Evolutionary conservation across 352 stramenopile genomes (phyloP).

Genomic region (Pythium dissimile): DNA sequence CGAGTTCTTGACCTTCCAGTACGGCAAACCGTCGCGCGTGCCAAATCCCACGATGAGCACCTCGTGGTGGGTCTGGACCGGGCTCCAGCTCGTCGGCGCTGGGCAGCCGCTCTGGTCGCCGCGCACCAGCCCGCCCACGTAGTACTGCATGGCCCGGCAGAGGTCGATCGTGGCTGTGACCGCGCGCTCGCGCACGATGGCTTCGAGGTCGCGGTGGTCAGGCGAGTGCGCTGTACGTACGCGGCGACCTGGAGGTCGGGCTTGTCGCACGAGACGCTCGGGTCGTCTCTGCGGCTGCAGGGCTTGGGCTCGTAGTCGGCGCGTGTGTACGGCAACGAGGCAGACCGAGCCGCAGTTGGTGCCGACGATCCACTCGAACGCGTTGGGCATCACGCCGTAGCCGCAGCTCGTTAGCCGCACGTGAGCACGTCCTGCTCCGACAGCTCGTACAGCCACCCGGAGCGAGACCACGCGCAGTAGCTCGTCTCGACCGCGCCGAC

Average conservation of each 20-base stretch:
- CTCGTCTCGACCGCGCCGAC: conserved; percentile 12
- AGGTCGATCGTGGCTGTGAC: conserved; percentile 3
- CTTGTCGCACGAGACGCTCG: neutral
- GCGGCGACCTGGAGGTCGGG: neutral
- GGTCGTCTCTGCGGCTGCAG: neutral
- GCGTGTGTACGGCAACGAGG: conserved; percentile 12
- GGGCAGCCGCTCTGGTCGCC: conserved; percentile 3
- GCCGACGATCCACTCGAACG: conserved; percentile 1
- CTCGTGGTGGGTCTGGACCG: conserved; percentile 19
- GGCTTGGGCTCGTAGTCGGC: neutral
- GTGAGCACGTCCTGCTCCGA: conserved; percentile 22
- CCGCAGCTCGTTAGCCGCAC: conserved; percentile 2
- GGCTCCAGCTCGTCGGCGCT: neutral
- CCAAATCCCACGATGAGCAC: conserved; percentile 36
- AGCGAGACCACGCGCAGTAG: conserved; percentile 11
- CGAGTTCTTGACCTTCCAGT: conserved; percentile 47
- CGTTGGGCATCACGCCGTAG: neutral
- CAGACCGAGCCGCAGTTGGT: conserved; percentile 14
- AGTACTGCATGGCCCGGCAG: conserved; percentile 7
- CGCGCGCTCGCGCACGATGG: conserved; percentile 3
- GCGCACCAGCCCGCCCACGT: conserved; percentile 3
- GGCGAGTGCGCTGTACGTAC: conserved; percentile 5
- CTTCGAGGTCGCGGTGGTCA: conserved; percentile 2
- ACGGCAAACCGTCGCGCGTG: conserved; percentile 14
- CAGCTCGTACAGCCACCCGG: conserved; percentile 7